phyloP scores from a whole-genome alignment of 495 filamentous ascomycete genomes.

The Neurospora sp. region DNA sequence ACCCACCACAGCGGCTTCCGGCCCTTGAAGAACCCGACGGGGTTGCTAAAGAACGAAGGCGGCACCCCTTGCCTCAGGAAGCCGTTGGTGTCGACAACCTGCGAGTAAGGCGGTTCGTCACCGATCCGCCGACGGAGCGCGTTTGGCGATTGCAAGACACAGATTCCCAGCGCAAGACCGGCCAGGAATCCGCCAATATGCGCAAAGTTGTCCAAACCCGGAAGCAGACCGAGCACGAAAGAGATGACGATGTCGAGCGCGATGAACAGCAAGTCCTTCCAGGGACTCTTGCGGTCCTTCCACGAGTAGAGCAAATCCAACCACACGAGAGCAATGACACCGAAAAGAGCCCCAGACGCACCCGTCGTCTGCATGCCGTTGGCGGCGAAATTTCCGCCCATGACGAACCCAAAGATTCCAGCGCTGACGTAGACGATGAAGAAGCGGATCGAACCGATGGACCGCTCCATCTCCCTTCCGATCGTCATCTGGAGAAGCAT shows the following conservation, averaged over 20 bases:
- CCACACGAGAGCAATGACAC: conserved; percentile 76
- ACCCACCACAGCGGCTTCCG: conserved; percentile 91
- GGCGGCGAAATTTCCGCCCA: conserved; percentile 87
- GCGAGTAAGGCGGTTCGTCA: conserved; percentile 44
- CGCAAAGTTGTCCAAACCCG: conserved; percentile 91
- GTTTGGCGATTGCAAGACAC: conserved; percentile 78
- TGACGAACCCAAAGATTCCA: conserved; percentile 92
- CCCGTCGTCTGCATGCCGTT: conserved; percentile 72
- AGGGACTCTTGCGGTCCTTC: conserved; percentile 61
- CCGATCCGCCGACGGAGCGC: conserved; percentile 67
- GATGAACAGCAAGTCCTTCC: conserved; percentile 76
- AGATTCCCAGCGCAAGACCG: conserved; percentile 79
- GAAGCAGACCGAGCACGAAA: conserved; percentile 85
- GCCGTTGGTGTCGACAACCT: conserved; percentile 25
- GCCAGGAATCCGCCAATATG: conserved; percentile 95
- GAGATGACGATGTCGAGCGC: conserved; percentile 75
- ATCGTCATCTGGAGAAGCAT: conserved; percentile 80
- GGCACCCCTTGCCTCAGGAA: conserved; percentile 33
- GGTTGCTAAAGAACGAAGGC: conserved; percentile 53
- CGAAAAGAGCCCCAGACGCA: conserved; percentile 83
- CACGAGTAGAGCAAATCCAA: conserved; percentile 91
- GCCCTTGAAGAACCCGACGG: conserved; percentile 79
- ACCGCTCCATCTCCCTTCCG: conserved; percentile 80
- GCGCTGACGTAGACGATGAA: conserved; percentile 77
- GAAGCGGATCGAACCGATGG: conserved; percentile 79